A percentile compares a stretch with the other conserved stretches of the same genome.
Evolutionary conservation across 306 rosid species (phyloP).

Genomic region (Geum urbanum): DNA sequence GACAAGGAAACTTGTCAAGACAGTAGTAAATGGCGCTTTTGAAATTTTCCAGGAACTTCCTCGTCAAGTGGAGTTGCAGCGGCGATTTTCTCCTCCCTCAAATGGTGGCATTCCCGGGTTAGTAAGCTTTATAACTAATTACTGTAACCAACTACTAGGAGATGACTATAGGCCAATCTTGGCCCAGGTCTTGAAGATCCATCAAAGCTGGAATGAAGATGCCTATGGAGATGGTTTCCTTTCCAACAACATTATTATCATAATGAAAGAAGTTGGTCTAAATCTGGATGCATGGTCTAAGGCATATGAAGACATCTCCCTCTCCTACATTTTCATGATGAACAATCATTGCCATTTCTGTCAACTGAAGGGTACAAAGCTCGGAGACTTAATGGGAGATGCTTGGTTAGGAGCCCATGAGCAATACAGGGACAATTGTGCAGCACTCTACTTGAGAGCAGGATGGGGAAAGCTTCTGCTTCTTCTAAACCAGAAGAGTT

Average conservation of each 20-base stretch:
- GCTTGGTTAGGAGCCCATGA: conserved; percentile 74
- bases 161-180: conserved; percentile 53
- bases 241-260: conserved; percentile 34
- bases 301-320: conserved; percentile 53
- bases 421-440: conserved; percentile 74
- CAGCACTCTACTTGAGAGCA: conserved; percentile 65
- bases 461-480: conserved; percentile 64
- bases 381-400: conserved; percentile 79
- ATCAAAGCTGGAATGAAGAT: conserved; percentile 62
- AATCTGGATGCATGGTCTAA: conserved; percentile 83
- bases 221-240: conserved; percentile 38
- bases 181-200: conserved; percentile 54
- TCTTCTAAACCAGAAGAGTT: conserved; percentile 38
- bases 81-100: conserved; percentile 60
- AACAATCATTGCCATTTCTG: conserved; percentile 78
- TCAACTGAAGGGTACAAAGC: conserved; percentile 53
- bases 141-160: conserved; percentile 60
- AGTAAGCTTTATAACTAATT: conserved; percentile 51
- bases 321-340: conserved; percentile 85
- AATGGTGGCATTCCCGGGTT: conserved; percentile 14
- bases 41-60: conserved; percentile 82
- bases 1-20: conserved; percentile 65
- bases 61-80: conserved; percentile 59
- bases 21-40: conserved; percentile 54
- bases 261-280: conserved; percentile 66